phyloP scores from a whole-genome alignment of 1,139 yeast genomes.

The Pneumocystis murina region DNA sequence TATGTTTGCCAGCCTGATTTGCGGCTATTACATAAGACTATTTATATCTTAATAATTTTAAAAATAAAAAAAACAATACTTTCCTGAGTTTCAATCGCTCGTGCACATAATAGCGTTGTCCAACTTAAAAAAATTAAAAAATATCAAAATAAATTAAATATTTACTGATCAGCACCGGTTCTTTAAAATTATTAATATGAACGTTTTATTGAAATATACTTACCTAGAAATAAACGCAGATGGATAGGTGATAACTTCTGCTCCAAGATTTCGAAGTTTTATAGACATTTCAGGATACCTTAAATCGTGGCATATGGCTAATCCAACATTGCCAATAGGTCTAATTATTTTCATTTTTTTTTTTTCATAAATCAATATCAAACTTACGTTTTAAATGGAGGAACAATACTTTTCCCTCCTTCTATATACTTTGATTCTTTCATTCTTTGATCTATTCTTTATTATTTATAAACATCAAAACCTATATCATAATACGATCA shows the following conservation, averaged over 20 bases:
- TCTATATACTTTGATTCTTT: slow-evolving; percentile 69
- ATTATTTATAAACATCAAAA: background rate
- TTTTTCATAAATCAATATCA: slow-evolving; percentile 79
- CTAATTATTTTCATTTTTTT: background rate
- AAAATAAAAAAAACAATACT: slow-evolving; percentile 7
- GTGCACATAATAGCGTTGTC: slow-evolving; percentile 58
- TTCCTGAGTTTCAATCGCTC: slow-evolving; percentile 73
- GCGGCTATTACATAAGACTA: slow-evolving; percentile 67
- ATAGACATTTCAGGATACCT: slow-evolving; percentile 75
- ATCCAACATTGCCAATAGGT: background rate
- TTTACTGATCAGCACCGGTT: background rate
- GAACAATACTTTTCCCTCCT: slow-evolving; percentile 38
- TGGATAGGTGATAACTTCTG: slow-evolving; percentile 66
- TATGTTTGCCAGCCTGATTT: slow-evolving; percentile 75
- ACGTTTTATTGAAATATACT: background rate
- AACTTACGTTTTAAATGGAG: slow-evolving; percentile 44
- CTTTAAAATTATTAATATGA: background rate
- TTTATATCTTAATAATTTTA: background rate
- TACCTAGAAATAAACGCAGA: slow-evolving; percentile 58
- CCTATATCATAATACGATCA: background rate
- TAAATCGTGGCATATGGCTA: slow-evolving; percentile 22
- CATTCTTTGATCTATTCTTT: slow-evolving; percentile 35
- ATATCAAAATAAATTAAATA: background rate
- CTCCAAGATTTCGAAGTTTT: slow-evolving; percentile 52
- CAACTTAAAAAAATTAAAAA: slow-evolving; percentile 63